Conservation (phyloP, 2,329 filamentous ascomycete genomes). For the Aspergillus sp. region DNA sequence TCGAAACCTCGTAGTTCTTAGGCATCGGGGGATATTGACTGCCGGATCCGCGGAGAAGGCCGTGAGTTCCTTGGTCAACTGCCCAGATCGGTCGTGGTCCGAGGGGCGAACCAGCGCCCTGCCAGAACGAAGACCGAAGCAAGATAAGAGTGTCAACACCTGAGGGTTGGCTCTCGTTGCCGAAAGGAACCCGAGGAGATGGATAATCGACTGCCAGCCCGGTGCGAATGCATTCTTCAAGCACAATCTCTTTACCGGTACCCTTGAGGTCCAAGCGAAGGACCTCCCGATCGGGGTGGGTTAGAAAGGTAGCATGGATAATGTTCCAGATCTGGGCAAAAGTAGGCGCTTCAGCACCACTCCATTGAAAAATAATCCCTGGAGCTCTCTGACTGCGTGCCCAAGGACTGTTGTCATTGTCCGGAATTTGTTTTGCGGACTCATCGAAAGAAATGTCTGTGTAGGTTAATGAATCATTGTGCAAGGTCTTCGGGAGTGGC, state of each 20-base stretch:
- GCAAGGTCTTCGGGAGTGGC: conserved; percentile 38
- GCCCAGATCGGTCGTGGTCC: conserved; percentile 65
- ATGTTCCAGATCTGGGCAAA: conserved; percentile 42
- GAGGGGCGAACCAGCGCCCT: conserved; percentile 67
- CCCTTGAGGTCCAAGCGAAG: conserved; percentile 37
- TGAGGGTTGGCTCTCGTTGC: conserved; percentile 20
- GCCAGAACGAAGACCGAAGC: conserved; percentile 64
- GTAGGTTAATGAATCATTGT: conserved; percentile 40
- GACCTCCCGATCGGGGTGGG: conserved; percentile 31
- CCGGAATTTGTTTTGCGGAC: conserved; percentile 27
- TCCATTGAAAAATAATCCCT: conserved; percentile 35
- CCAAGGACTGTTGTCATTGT: conserved; percentile 41
- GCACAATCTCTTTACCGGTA: conserved; percentile 38
- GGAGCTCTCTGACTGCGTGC: conserved; percentile 34
- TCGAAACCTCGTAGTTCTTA: conserved; percentile 33
- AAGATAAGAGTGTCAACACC: conserved; percentile 43
- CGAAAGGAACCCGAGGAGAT: conserved; percentile 19
- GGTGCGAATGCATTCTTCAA: conserved; percentile 40
- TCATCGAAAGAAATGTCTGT: conserved; percentile 31
- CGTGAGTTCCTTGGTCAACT: conserved; percentile 43
- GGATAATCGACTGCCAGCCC: conserved; percentile 29
- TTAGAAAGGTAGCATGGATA: conserved; percentile 37
- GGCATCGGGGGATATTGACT: conserved; percentile 41
- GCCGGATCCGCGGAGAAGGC: conserved; percentile 23
- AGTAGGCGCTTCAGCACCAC: conserved; percentile 26